A percentile compares a stretch with the other conserved stretches of the same genome.
Conservation (phyloP, 441 rosid genomes). For the Mallotus japonicus region DNA sequence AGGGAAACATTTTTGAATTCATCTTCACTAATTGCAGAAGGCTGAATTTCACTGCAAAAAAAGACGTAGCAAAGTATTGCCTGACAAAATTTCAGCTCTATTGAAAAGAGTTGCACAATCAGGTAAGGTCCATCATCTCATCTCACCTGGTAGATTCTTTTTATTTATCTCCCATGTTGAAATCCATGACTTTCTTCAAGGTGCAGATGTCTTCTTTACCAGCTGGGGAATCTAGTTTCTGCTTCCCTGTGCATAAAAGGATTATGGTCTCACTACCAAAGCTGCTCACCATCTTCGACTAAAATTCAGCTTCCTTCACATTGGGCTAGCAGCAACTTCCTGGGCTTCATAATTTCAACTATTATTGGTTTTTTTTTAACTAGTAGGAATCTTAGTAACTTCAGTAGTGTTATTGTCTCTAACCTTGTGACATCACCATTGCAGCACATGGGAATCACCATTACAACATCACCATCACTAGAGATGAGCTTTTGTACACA, state of each 20-base stretch:
- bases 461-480: too few relatives aligned
- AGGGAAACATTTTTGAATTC: neutral
- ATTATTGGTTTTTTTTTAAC: neutral
- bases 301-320: constrained; percentile 16
- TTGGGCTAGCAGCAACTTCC: neutral
- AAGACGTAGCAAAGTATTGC: neutral
- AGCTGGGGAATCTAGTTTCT: neutral
- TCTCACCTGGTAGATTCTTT: too few relatives aligned
- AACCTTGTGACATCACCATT: too few relatives aligned
- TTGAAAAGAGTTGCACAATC: neutral
- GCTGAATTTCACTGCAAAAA: neutral
- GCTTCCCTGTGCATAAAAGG: neutral
- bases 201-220: too few relatives aligned
- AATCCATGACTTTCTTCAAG: too few relatives aligned
- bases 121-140: neutral
- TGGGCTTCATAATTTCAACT: constrained; percentile 14
- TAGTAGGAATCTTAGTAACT: too few relatives aligned
- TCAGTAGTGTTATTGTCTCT: too few relatives aligned
- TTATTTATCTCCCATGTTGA: too few relatives aligned
- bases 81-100: neutral
- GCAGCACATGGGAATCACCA: too few relatives aligned
- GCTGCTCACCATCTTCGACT: constrained; percentile 1
- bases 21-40: constrained; percentile 9
- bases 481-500: constrained; percentile 49
- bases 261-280: too few relatives aligned